These are phyloP conservation scores for Solanum aculeatissimum DNA, from an alignment of 305 asterid species.

Conservation along the genomic window DNA sequence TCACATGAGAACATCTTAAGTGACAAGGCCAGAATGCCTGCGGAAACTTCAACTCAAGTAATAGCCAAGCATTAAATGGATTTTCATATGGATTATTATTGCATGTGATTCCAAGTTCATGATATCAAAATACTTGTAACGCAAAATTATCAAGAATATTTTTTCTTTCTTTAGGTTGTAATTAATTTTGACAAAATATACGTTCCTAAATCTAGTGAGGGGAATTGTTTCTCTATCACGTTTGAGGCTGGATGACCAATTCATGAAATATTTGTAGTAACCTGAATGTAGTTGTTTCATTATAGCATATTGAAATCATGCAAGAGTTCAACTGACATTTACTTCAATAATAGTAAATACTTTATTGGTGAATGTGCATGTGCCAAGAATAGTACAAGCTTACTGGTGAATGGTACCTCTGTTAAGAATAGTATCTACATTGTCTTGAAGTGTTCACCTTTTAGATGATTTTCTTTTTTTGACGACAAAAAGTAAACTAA, in stretches of 20 bases:
- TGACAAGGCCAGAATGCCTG: neutral
- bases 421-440: neutral
- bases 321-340: neutral
- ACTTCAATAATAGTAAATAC: neutral
- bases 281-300: neutral
- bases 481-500: no score
- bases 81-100: neutral
- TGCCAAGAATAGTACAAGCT: neutral
- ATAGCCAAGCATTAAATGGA: neutral
- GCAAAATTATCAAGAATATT: neutral
- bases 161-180: neutral
- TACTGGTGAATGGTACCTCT: neutral
- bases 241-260: neutral
- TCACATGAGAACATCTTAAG: neutral
- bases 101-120: neutral
- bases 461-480: neutral
- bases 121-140: neutral
- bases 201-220: neutral
- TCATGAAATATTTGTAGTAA: neutral
- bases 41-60: neutral
- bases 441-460: neutral
- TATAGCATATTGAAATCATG: neutral
- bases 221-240: neutral
- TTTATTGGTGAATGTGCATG: neutral
- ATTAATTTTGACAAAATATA: neutral